phyloP scores from a whole-genome alignment of 2,329 filamentous ascomycete genomes.

The Fusarium caatingaense region DNA sequence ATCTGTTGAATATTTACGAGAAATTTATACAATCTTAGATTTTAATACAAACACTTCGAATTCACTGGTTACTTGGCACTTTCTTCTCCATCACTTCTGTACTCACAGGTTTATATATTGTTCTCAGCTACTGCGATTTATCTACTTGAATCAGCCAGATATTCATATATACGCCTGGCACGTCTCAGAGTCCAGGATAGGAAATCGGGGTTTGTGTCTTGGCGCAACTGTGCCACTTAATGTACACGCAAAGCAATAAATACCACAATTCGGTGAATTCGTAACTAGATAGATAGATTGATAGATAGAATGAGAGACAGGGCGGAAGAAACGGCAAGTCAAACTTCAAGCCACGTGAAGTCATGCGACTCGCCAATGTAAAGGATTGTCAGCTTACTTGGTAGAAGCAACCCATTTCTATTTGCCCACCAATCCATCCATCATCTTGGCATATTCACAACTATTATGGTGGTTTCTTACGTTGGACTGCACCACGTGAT shows the following conservation, averaged over 20 bases:
- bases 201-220: background rate
- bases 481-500: conserved; percentile 22
- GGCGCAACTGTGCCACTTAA: background rate
- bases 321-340: background rate
- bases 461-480: background rate
- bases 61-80: background rate
- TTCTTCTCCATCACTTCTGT: background rate
- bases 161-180: background rate
- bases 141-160: background rate
- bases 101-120: background rate
- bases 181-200: background rate
- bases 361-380: background rate
- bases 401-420: background rate
- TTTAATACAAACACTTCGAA: conserved; percentile 13
- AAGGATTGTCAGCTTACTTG: background rate
- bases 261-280: background rate
- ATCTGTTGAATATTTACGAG: background rate
- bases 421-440: background rate
- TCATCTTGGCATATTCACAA: background rate
- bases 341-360: background rate
- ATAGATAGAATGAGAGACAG: too few relatives aligned
- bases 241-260: background rate
- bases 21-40: background rate
- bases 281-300: background rate
- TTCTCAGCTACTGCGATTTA: background rate